phyloP scores from a whole-genome alignment of 2,329 filamentous ascomycete species.

The Sphaerostilbella broomeana region DNA sequence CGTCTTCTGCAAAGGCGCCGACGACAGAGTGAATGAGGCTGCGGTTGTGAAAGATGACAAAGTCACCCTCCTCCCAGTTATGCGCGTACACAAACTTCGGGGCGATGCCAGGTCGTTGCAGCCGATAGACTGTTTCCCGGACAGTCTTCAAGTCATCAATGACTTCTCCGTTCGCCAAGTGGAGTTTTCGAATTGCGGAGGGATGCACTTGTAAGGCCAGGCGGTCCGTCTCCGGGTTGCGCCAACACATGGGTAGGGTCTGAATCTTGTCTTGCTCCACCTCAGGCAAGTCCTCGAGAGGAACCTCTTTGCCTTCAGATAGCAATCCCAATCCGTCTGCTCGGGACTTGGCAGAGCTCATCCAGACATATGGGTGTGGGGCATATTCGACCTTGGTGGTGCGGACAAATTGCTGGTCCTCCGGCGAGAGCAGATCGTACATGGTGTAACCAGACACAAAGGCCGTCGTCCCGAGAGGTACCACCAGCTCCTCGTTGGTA shows the following conservation, averaged over 20 bases:
- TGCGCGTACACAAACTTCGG: constrained; percentile 64
- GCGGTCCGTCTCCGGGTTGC: constrained; percentile 63
- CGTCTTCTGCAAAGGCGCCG: constrained; percentile 65
- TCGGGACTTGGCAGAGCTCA: constrained; percentile 60
- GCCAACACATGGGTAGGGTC: constrained; percentile 70
- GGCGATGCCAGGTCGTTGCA: constrained; percentile 67
- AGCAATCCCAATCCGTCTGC: constrained; percentile 65
- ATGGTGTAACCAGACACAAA: constrained; percentile 67
- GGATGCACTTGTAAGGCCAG: constrained; percentile 70
- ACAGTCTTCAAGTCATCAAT: constrained; percentile 63
- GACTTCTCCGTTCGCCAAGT: constrained; percentile 58
- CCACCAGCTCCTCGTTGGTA: constrained; percentile 56
- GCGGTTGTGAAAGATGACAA: constrained; percentile 73
- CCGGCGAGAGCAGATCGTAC: constrained; percentile 59
- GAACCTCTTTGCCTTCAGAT: constrained; percentile 58
- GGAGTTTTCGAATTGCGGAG: constrained; percentile 61
- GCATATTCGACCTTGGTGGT: constrained; percentile 67
- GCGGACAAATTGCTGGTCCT: constrained; percentile 61
- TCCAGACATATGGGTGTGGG: constrained; percentile 77
- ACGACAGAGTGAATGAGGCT: constrained; percentile 70
- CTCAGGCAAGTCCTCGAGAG: constrained; percentile 52
- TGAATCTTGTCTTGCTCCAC: constrained; percentile 62
- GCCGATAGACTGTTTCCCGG: constrained; percentile 58
- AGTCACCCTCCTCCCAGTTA: constrained; percentile 70
- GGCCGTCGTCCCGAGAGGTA: constrained; percentile 69